These are phyloP conservation scores for Cryptococcus sp. DNA, from an alignment of 1,284 basidiomycete genomes.

Conservation along the genomic window DNA sequence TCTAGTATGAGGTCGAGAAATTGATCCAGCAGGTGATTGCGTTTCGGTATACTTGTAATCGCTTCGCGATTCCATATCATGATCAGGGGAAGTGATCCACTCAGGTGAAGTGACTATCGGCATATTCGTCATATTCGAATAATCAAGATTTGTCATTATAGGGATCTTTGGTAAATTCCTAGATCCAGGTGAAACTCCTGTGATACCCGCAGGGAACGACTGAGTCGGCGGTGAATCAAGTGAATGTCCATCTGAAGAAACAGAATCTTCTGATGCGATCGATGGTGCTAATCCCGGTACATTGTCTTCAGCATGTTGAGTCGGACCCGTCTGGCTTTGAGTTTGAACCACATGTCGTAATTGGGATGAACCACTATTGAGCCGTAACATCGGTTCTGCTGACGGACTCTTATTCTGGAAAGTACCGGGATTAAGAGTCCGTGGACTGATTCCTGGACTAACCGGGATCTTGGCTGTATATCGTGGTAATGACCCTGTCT, in stretches of 20 bases:
- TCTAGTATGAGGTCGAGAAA: not conserved
- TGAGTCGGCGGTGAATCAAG: constrained; percentile 21
- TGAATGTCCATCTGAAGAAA: constrained; percentile 25
- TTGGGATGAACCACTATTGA: not conserved
- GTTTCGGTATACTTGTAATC: not conserved
- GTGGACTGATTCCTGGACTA: constrained; percentile 10
- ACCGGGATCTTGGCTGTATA: not conserved
- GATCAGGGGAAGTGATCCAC: not conserved
- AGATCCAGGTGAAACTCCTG: not conserved
- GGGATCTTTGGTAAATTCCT: not conserved
- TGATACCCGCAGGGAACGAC: not conserved
- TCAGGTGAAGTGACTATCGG: not conserved
- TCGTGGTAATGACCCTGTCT: constrained; percentile 2
- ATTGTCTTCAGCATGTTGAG: constrained; percentile 4
- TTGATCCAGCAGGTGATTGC: not conserved
- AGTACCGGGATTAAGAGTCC: not conserved
- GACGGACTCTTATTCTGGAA: not conserved
- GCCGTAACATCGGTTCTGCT: not conserved
- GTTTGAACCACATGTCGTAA: constrained; percentile 2
- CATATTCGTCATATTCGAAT: not conserved
- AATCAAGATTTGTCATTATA: constrained; percentile 1
- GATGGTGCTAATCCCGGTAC: constrained; percentile 33
- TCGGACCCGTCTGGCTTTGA: not conserved
- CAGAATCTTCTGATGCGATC: constrained; percentile 27
- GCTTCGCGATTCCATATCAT: not conserved